phyloP scores from a whole-genome alignment of 2,329 filamentous ascomycete species.

The Zasmidium cellare region DNA sequence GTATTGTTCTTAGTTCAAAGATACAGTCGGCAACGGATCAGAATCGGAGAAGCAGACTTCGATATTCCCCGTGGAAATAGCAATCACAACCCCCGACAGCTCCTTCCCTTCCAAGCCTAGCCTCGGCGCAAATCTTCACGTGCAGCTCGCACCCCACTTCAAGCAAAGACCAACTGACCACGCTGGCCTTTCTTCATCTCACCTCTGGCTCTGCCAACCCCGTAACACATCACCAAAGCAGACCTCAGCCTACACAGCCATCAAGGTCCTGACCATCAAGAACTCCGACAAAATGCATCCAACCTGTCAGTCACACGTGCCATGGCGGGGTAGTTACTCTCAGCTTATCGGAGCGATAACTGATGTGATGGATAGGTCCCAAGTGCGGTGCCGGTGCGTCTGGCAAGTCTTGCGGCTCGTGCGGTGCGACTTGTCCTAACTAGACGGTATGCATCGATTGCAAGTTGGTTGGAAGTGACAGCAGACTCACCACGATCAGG shows the following conservation, averaged over 20 bases:
- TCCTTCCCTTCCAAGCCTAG: conserved; percentile 5
- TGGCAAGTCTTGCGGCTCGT: conserved; percentile 35
- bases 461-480: not conserved
- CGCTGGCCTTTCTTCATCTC: not conserved
- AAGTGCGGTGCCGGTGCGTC: conserved; percentile 33
- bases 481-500: not conserved
- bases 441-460: conserved; percentile 12
- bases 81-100: not conserved
- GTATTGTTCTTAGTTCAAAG: too few relatives aligned
- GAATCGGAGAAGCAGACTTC: too few relatives aligned
- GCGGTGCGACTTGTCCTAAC: conserved; percentile 34
- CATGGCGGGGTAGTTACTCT: not conserved
- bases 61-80: not conserved
- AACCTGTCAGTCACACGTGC: conserved; percentile 13
- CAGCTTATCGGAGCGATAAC: not conserved
- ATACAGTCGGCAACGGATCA: too few relatives aligned
- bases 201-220: not conserved
- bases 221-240: not conserved
- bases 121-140: not conserved
- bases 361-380: conserved; percentile 26
- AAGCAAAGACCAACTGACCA: not conserved
- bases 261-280: not conserved
- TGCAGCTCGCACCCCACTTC: conserved; percentile 5
- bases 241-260: not conserved
- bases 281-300: conserved; percentile 18